These are phyloP conservation scores for Mortierella sp. DNA, from an alignment of 371 early-diverging fungal species.

Conservation along the genomic window DNA sequence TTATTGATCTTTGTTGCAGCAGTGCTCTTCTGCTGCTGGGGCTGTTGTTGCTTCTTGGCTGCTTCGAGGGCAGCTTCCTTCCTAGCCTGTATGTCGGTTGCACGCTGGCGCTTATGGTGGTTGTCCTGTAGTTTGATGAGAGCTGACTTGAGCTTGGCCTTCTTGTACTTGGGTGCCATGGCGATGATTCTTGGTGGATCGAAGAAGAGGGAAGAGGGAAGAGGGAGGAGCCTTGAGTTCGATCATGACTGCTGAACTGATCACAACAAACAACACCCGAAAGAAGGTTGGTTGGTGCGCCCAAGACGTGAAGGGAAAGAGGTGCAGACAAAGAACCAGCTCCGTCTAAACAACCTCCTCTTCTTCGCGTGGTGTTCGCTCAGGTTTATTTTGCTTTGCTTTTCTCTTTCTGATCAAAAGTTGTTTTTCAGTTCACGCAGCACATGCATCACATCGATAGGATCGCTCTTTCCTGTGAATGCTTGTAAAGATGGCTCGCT, in stretches of 20 bases:
- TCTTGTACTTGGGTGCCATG: conserved; percentile 51
- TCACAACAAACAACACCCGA: too few relatives aligned
- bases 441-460: conserved; percentile 82
- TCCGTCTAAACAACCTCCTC: neutral
- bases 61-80: conserved; percentile 41
- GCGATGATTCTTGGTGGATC: neutral
- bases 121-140: conserved; percentile 39
- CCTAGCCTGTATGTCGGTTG: conserved; percentile 38
- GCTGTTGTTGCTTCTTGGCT: conserved; percentile 37
- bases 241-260: neutral
- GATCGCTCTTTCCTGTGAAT: conserved; percentile 70
- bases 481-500: conserved; percentile 72
- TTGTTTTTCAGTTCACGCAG: conserved; percentile 83
- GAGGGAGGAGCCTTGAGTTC: neutral
- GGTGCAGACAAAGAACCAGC: neutral
- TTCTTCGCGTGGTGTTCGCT: neutral
- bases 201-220: neutral
- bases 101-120: conserved; percentile 45
- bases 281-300: too few relatives aligned
- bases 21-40: conserved; percentile 6
- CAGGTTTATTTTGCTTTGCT: neutral
- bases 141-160: conserved; percentile 47
- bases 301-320: too few relatives aligned
- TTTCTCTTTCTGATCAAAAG: conserved; percentile 39
- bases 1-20: conserved; percentile 29